Evolutionary conservation across 2,329 filamentous ascomycete genomes (phyloP), one percentile per base, ranked within the genome.

Genomic region (Botryotinia convoluta): DNA sequence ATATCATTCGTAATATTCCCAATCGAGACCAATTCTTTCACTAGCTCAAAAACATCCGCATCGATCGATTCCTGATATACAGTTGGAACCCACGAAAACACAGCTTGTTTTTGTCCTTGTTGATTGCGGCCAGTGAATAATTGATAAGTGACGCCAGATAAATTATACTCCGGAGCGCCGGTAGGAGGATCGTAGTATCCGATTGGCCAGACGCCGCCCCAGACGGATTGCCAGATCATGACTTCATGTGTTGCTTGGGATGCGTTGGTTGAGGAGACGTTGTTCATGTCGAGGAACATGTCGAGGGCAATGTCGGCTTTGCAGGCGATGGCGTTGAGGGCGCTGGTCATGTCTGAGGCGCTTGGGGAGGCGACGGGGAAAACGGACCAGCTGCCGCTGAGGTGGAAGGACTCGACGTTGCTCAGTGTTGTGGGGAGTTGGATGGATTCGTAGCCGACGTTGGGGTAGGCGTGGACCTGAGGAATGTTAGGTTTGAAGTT

Each of bases 351-450:
- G 16, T 72, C 14, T 12, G 61, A 3, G 16, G 70, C 45, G 29
- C 39, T 26, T 10, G 48, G 35, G 4, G 39, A 16, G 14, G 37
- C 45, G 6, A 60, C 61, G 20, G 70, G 70, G 14, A 42, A 67
- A 8, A 68, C 7, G 48, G 61, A 44, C 70, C 70, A 72, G 45
- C 45, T 73, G 26, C 68, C 75, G 67, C 73, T 75, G n/a, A 70
- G 39, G 20, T 71, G 67, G 70, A 75, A 72, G 7, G 71, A 42
- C 29, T 72, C 60, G 62, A 72, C 48, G 44, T 74, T 74, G 72
- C 67, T 72, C n/a, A 72, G 18, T 42, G 18, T 9, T 3, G 61
- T 68, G 61, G 70, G 70, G 5, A 72, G 70, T 59, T 72, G 61
- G 3, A 59, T 60, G n/a, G 70, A 67, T 44, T 67, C 37, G 37